Conservation (phyloP, 805 yeast species). For the Cyberlindnera amylophila region DNA sequence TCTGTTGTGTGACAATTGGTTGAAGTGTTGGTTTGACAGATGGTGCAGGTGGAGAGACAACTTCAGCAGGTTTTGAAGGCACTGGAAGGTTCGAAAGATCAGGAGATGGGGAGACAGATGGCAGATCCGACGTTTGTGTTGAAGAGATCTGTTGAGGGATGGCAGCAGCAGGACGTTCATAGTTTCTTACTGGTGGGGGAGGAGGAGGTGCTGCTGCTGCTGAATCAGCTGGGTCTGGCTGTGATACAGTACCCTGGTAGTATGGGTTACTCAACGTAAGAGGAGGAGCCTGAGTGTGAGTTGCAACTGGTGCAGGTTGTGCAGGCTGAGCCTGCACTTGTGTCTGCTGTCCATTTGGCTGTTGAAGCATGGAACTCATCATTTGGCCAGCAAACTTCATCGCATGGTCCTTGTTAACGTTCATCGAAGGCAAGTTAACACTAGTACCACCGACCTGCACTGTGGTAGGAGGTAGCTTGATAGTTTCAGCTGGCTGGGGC, state of each 20-base stretch:
- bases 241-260: slow-evolving; percentile 12
- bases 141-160: slow-evolving; percentile 1
- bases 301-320: slow-evolving; percentile 1
- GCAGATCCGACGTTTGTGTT: background rate
- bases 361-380: slow-evolving; percentile 9
- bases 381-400: slow-evolving; percentile 14
- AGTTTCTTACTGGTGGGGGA: slow-evolving; percentile 15
- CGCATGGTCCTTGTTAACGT: slow-evolving; percentile 17
- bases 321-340: slow-evolving; percentile 3
- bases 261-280: slow-evolving; percentile 19
- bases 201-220: slow-evolving; percentile 4
- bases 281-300: background rate
- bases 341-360: background rate
- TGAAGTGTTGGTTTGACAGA: background rate
- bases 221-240: background rate
- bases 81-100: slow-evolving; percentile 20
- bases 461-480: slow-evolving; percentile 14
- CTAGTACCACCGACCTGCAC: slow-evolving; percentile 11
- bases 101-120: slow-evolving; percentile 20
- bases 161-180: slow-evolving; percentile 8
- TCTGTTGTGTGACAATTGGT: background rate
- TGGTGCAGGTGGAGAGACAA: background rate
- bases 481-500: slow-evolving; percentile 7
- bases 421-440: slow-evolving; percentile 15
- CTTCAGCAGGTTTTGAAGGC: too few relatives aligned